Evolutionary conservation across 805 yeast genomes (phyloP).

Genomic region (Sungouiella blattae): DNA sequence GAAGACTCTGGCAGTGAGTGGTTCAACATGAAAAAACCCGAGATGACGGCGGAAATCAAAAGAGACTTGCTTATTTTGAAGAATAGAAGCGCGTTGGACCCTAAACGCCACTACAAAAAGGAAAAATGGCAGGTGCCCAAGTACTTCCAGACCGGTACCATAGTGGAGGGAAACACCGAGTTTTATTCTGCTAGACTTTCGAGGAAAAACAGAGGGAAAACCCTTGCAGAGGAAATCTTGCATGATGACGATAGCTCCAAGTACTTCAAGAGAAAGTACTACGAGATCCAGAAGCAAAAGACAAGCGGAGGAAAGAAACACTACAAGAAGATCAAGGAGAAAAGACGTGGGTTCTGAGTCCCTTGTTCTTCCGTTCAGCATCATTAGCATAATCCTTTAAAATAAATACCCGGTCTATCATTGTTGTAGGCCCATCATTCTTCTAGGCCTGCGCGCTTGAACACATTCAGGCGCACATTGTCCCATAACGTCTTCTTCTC

Average conservation of each 20-base stretch:
- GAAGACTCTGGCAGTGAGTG: slow-evolving; percentile 15
- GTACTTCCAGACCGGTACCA: slow-evolving; percentile 84
- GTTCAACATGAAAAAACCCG: slow-evolving; percentile 18
- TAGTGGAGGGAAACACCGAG: slow-evolving; percentile 79
- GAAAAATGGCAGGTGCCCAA: slow-evolving; percentile 76
- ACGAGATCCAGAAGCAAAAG: slow-evolving; percentile 67
- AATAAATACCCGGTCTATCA: too few relatives aligned
- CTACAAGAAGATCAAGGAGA: slow-evolving; percentile 59
- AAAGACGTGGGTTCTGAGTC: slow-evolving; percentile 53
- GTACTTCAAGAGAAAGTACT: slow-evolving; percentile 82
- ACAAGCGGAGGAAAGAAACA: slow-evolving; percentile 63
- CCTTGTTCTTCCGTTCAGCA: neutral
- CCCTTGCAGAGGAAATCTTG: slow-evolving; percentile 79
- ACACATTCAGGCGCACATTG: slow-evolving; percentile 48
- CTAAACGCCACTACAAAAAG: slow-evolving; percentile 91
- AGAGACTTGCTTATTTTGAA: slow-evolving; percentile 76
- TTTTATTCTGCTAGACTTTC: slow-evolving; percentile 64
- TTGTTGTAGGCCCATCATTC: slow-evolving; percentile 16
- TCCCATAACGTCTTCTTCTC: slow-evolving; percentile 48
- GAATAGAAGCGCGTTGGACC: slow-evolving; percentile 89
- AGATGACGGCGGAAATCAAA: slow-evolving; percentile 48
- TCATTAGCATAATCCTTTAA: too few relatives aligned
- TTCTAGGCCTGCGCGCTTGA: slow-evolving; percentile 44
- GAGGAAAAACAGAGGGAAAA: slow-evolving; percentile 68
- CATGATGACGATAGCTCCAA: slow-evolving; percentile 64